Evolutionary conservation across 2,329 filamentous ascomycete species (phyloP).

Genomic region (Tympanopsis confertula): DNA sequence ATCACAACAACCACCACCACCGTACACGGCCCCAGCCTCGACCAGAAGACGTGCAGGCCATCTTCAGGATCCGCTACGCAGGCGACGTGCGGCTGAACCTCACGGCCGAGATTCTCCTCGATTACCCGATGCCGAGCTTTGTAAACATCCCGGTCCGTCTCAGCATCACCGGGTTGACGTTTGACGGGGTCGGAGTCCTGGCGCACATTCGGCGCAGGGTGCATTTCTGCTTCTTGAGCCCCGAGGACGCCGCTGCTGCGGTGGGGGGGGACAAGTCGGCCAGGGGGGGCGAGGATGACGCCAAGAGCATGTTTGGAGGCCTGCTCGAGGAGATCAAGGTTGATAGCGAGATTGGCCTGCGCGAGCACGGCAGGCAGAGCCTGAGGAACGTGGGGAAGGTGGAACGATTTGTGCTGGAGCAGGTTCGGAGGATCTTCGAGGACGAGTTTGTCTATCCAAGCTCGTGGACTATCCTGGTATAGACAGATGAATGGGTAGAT

Average conservation of each 20-base stretch:
- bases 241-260: slow-evolving; percentile 75
- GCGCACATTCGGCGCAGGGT: slow-evolving; percentile 81
- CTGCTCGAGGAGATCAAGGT: slow-evolving; percentile 86
- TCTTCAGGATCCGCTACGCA: slow-evolving; percentile 80
- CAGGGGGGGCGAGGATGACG: slow-evolving; percentile 11
- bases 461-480: slow-evolving; percentile 95
- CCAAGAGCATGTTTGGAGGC: slow-evolving; percentile 46
- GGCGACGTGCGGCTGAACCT: slow-evolving; percentile 80
- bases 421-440: slow-evolving; percentile 93
- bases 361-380: slow-evolving; percentile 83
- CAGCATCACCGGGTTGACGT: slow-evolving; percentile 87
- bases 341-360: slow-evolving; percentile 92
- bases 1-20: slow-evolving; percentile 14
- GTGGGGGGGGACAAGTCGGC: slow-evolving; percentile 37
- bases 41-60: slow-evolving; percentile 80
- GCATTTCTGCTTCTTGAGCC: slow-evolving; percentile 88
- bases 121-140: slow-evolving; percentile 98
- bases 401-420: slow-evolving; percentile 90
- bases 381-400: slow-evolving; percentile 98
- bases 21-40: slow-evolving; percentile 48
- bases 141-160: slow-evolving; percentile 89
- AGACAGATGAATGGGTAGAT: slow-evolving; percentile 9
- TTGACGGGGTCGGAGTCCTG: slow-evolving; percentile 86
- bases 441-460: slow-evolving; percentile 98
- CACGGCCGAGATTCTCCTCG: slow-evolving; percentile 87